Evolutionary conservation across 352 stramenopile genomes (phyloP).

Genomic region (Pythium monospermum): DNA sequence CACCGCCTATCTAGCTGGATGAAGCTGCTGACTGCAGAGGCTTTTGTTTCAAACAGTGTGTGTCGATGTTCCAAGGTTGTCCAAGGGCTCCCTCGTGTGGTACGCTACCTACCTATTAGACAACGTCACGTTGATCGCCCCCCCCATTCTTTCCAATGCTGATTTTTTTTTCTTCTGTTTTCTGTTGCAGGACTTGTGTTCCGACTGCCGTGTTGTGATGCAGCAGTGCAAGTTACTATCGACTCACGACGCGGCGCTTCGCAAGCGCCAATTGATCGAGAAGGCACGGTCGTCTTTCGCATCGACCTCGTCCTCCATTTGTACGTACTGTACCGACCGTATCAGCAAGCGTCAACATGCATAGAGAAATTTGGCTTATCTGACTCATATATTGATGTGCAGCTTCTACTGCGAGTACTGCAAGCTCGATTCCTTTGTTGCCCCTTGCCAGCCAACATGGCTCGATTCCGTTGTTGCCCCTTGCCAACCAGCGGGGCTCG

Average conservation of each 20-base stretch:
- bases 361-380: too few relatives aligned
- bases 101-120: too few relatives aligned
- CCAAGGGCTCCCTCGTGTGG: constrained; percentile 39
- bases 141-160: not conserved
- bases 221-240: constrained; percentile 43
- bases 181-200: constrained; percentile 48
- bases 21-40: too few relatives aligned
- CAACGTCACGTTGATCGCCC: not conserved
- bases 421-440: too few relatives aligned
- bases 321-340: too few relatives aligned
- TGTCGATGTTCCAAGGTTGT: constrained; percentile 57
- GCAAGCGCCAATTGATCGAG: constrained; percentile 1
- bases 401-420: too few relatives aligned
- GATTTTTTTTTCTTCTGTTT: not conserved
- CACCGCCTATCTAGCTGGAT: too few relatives aligned
- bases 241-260: constrained; percentile 14
- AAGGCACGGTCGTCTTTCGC: constrained; percentile 6
- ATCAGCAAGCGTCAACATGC: too few relatives aligned
- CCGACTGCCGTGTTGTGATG: constrained; percentile 45
- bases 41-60: constrained; percentile 18
- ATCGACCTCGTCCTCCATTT: constrained; percentile 13
- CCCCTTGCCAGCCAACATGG: too few relatives aligned
- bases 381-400: too few relatives aligned
- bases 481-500: constrained; percentile 3
- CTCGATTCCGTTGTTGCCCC: too few relatives aligned